Conservation (phyloP, 805 yeast genomes). For the Tetrapisispora fleetii region DNA sequence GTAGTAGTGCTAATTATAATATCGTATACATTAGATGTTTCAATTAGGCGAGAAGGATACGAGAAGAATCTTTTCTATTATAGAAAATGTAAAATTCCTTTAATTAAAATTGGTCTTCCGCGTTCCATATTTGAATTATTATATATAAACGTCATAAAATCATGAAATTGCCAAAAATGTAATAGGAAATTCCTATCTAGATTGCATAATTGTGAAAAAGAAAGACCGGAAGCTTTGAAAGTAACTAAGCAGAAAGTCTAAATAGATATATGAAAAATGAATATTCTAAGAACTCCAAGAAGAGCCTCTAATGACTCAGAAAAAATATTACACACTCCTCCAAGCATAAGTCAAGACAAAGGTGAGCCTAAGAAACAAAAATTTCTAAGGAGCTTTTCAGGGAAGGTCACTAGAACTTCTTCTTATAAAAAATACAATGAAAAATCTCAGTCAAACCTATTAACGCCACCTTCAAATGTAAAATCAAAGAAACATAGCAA, state of each 20-base stretch:
- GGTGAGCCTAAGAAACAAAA: conserved; percentile 12
- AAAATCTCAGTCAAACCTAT: conserved; percentile 9
- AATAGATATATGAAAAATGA: not conserved
- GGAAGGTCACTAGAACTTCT: conserved; percentile 18
- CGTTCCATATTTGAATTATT: too few species aligned
- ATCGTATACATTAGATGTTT: too few species aligned
- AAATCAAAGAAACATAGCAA: conserved; percentile 2
- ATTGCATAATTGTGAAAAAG: too few species aligned
- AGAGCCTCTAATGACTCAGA: conserved; percentile 7
- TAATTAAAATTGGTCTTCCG: too few species aligned
- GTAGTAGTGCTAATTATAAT: too few species aligned
- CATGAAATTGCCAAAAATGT: too few species aligned
- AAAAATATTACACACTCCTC: conserved; percentile 26
- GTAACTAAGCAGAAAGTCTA: not conserved
- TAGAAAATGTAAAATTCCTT: too few species aligned
- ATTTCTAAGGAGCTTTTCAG: conserved; percentile 20
- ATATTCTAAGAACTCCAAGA: conserved; percentile 12
- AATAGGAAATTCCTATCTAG: too few species aligned
- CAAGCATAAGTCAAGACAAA: conserved; percentile 18
- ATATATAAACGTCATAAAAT: too few species aligned
- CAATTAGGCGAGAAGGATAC: too few species aligned
- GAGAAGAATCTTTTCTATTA: too few species aligned
- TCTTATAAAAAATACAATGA: conserved; percentile 8
- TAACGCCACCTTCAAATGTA: conserved; percentile 21
- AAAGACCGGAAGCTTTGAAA: too few species aligned